Evolutionary conservation across 441 rosid genomes (phyloP), one percentile per base, ranked within the genome.

Genomic region (Raphanus hybrid): DNA sequence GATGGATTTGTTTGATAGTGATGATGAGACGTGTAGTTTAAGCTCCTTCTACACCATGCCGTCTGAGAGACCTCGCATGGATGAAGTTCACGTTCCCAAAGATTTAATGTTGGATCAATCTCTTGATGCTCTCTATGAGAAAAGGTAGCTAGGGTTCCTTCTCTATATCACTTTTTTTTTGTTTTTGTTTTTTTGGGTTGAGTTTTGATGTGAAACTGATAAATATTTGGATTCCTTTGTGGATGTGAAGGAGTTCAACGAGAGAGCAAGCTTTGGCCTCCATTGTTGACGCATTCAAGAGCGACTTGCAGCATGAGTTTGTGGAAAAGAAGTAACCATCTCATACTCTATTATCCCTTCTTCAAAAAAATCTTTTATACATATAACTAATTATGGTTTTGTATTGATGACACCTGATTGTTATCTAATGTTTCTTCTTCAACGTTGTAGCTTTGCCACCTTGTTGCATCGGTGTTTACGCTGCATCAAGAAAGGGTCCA

Each of bases 111-210:
- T 96, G 16, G 98, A 92, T 71, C 88, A 90, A 84, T 91, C 97
- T 70, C 83, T 96, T 1, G 99, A 96, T 86, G 94, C 88, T 78
- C 78, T 93, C 50, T 96, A 79, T 27, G 98, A 92, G 87, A 93
- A 89, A 80, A 89, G 98, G 99, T 81, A 2, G 3, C 14, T 50
- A 50, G 57, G 58, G 1, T 14, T 58, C 67, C 0, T 70, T 48
- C 14, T 23, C 12, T 23, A 26, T 15, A 18, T 41, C 54, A 10
- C 69, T 26, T 20, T 64, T 12, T 18, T 39, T 29, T 29, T 29
- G 3, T 3, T 29, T 29, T 29, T 29, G 8, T 26, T 76, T 32
- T 0, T 37, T 8, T 63, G 61, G 5, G 27, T 26, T 63, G 62
- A 3, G 23, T 26, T 45, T 54, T 18, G 9, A 43, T 32, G 60